Base-by-base conservation (phyloP, 2,329 filamentous ascomycete species). In the Bisporella sp. region DNA sequence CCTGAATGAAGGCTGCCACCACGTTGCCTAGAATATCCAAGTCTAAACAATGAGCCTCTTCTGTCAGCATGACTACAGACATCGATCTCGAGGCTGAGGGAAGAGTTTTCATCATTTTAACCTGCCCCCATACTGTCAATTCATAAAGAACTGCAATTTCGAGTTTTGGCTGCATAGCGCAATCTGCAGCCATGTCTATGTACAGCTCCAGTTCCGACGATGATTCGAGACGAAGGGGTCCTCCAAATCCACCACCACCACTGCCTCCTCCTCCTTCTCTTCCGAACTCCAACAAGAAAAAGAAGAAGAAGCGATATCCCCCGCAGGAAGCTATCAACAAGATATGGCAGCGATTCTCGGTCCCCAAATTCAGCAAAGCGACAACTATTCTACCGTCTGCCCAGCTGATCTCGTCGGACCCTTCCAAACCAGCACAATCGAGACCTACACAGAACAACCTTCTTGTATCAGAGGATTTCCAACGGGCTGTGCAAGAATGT, bases 401-500 rank as follows among this genome's bases (percentile, higher is more conserved):
- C 21, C 21, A 21, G 21, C 47, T 46, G 31, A 46, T 44, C 12
- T 45, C 46, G 11, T 50, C 43, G 47, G 51, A 52, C 50, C 48
- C 40, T 30, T 48, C 49, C 7, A 55, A 55, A 40, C 33, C 47
- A n/a, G 44, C 29, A 30, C 40, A 49, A 12, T 49, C 77, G 69
- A 53, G 74, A 65, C 72, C 69, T 40, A 74, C 73, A 55, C 75
- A 69, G 48, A 75, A 76, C 29, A 85, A 85, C 54, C 78, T 84
- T 64, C 73, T 82, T 41, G 69, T 85, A 4, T 48, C 47, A 5
- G 51, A 82, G 77, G 79, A 81, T 58, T 92, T 87, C 63, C 80
- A 89, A 46, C 79, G 87, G 61, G 87, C 87, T 0, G 80, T 76
- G 2, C 76, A 76, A 35, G 78, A 86, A 57, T 95, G 89, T 67